Evolutionary conservation across 345 rosid genomes (phyloP).

Genomic region (Salix arbutifolia): DNA sequence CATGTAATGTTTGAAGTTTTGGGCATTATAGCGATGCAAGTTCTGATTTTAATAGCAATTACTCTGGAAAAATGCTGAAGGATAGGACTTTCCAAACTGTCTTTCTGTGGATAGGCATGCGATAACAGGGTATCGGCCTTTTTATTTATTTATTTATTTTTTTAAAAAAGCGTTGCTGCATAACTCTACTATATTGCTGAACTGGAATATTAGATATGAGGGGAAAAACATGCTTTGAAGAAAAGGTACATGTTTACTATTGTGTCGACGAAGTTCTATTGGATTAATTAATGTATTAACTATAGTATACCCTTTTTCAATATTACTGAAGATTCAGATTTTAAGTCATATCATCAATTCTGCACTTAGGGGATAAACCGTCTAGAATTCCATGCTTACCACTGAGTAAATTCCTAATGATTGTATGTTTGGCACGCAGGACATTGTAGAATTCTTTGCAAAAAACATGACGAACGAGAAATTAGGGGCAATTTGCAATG

Average conservation of each 20-base stretch:
- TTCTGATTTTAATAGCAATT: not conserved
- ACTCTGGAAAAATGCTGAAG: not conserved
- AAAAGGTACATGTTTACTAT: not conserved
- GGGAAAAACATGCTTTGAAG: not conserved
- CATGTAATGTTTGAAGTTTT: not conserved
- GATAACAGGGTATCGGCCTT: not conserved
- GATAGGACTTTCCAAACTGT: not conserved
- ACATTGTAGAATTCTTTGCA: slow-evolving; percentile 69
- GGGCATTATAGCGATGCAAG: not conserved
- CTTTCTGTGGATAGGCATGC: not conserved
- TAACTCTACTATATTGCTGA: not conserved
- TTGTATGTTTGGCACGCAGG: slow-evolving; percentile 40
- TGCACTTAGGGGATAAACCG: not conserved
- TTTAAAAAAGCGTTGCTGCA: too few species aligned
- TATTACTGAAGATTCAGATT: not conserved
- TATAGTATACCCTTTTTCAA: not conserved
- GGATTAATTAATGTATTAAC: not conserved
- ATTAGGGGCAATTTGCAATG: slow-evolving; percentile 73
- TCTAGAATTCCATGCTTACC: not conserved
- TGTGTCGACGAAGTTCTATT: not conserved
- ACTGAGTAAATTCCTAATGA: not conserved
- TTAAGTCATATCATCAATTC: not conserved
- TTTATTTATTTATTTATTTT: not conserved
- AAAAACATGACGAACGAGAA: slow-evolving; percentile 64
- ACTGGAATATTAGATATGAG: not conserved